These are phyloP conservation scores for Paraurostyla sp. DNA, from an alignment of 73 alveolate genomes.

Conservation along the genomic window DNA sequence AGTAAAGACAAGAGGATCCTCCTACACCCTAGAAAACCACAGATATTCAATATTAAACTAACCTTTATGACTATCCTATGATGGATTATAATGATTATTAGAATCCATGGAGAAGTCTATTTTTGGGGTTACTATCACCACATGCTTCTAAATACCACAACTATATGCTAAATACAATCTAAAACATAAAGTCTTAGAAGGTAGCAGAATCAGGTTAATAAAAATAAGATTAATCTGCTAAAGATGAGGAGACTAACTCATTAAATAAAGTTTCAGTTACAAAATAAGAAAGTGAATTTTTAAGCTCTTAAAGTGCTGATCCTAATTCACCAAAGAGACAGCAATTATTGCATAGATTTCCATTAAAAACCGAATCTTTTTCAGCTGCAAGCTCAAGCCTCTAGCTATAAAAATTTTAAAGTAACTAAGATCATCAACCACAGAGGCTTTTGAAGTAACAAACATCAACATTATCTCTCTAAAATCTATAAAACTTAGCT, in stretches of 20 bases:
- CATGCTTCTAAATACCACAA: conserved; percentile 11
- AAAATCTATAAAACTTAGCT: not conserved
- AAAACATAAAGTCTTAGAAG: not conserved
- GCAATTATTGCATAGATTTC: no score
- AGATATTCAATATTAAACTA: not conserved
- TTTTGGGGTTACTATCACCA: not conserved
- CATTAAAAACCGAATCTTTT: no score
- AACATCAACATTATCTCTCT: not conserved
- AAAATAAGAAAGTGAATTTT: no score
- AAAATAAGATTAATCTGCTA: not conserved
- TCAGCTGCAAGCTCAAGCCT: no score
- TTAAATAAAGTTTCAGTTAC: no score
- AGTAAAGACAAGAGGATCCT: not conserved
- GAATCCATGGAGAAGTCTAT: conserved; percentile 32
- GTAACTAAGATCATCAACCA: not conserved
- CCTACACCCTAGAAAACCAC: not conserved
- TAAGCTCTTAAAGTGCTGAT: no score
- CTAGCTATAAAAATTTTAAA: not conserved
- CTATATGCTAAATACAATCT: not conserved
- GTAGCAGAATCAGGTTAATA: not conserved
- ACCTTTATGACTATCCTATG: conserved; percentile 7
- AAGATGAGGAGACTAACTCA: not conserved
- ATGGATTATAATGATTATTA: conserved; percentile 9
- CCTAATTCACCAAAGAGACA: no score
- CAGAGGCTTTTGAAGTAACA: not conserved